Percentiles rank a stretch among this genome's conserved stretches.
Conservation (phyloP, 2,329 filamentous ascomycete species). For the Domatiomyces globalis region DNA sequence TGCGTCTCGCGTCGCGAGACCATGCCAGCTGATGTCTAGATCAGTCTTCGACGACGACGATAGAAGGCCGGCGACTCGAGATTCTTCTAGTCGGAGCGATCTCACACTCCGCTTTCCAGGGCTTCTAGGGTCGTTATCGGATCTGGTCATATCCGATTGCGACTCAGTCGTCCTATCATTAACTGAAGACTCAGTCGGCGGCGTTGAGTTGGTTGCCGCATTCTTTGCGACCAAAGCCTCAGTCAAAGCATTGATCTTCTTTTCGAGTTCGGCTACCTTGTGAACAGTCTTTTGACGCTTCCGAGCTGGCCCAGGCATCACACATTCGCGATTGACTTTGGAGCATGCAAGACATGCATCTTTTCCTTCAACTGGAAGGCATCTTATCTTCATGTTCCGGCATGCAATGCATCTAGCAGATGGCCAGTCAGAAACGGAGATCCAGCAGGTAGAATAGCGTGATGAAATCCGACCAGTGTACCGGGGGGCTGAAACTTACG, state of each 20-base stretch:
- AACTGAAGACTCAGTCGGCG: constrained; percentile 1
- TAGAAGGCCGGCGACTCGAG: not conserved
- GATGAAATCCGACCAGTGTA: not conserved
- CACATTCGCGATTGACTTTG: constrained; percentile 63
- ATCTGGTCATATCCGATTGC: not conserved
- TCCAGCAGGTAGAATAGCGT: too few species aligned
- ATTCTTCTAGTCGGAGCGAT: not conserved
- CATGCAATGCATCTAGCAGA: constrained; percentile 12
- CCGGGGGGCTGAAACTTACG: not conserved
- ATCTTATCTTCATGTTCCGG: constrained; percentile 18
- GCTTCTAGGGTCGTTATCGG: not conserved
- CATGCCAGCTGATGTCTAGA: not conserved
- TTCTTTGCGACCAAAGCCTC: constrained; percentile 53
- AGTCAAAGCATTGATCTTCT: constrained; percentile 78
- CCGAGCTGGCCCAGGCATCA: constrained; percentile 58
- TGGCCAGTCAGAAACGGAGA: not conserved
- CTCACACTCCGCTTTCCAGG: not conserved
- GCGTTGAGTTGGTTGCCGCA: constrained; percentile 8
- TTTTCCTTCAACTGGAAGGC: constrained; percentile 16
- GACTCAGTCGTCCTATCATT: constrained; percentile 1
- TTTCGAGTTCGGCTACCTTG: constrained; percentile 75
- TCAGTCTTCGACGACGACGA: not conserved
- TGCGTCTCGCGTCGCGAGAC: not conserved
- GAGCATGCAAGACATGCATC: constrained; percentile 55
- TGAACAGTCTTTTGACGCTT: constrained; percentile 83